Base-by-base conservation (phyloP, 1,284 basidiomycete genomes). In the Tilletia walkeri region DNA sequence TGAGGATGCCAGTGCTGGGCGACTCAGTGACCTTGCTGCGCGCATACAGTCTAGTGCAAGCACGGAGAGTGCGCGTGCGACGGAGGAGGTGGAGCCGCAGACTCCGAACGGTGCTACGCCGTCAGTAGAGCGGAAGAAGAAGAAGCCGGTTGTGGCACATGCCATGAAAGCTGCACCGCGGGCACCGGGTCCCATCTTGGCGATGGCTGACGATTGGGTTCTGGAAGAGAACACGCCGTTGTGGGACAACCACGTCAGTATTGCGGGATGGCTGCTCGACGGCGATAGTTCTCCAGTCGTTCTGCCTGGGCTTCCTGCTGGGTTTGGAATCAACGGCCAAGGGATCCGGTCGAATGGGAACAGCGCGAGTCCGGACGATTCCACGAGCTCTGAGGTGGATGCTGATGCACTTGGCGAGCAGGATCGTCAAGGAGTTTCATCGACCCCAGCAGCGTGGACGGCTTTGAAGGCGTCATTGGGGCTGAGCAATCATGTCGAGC, bases 261-360 rank as follows among this genome's bases (percentile, higher is more conserved):
- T 80, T 5, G 78, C 76, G 4, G 76, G 74, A 45, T 80, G 79
- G 79, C 70, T 80, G 36, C 74, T 80, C 5, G 79, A 78, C 63
- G 78, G 75, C 20, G 73, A 74, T 6, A 59, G 30, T 10, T 48
- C 56, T 39, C 53, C 67, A 36, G 54, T 54, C 39, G 50, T 34
- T 14, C 7, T 65, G 66, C 12, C 41, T 61, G 7, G n/a, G 39
- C 20, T 68, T 66, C 24, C 69, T 71, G 18, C 72, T 66, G 53
- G 41, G 30, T 20, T 63, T 30, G 18, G 61, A 66, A 30, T 59
- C 69, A n/a, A 66, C 61, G 6, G 45, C 24, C 36, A 68, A 34
- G 9, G 45, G 59, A 7, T 69, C 70, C 34, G 36, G 0, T 14
- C 38, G 7, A 18, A 41, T 39, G 36, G 34, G 6, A 34, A 63